A percentile compares a stretch with the other conserved stretches of the same genome.
These are phyloP conservation scores for Moringa oleifera DNA, from an alignment of 345 rosid genomes.

Conservation along the genomic window DNA sequence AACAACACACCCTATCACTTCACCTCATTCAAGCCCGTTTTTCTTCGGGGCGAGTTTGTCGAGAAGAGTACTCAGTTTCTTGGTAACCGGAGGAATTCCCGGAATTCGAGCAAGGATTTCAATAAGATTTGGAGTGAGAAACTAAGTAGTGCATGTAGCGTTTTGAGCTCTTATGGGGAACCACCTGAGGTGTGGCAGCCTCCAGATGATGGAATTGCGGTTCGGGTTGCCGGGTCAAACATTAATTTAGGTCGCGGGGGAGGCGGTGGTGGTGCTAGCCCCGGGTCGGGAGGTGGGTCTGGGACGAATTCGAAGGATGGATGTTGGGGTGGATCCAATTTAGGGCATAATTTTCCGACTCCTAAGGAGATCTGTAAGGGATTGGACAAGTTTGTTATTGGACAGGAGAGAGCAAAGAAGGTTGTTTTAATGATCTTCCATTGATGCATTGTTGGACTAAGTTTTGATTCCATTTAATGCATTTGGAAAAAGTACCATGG, in stretches of 20 bases:
- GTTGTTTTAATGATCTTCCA: conserved; percentile 26
- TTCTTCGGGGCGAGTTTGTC: conserved; percentile 47
- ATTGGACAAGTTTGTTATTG: conserved; percentile 90
- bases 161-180: conserved; percentile 58
- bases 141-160: conserved; percentile 20
- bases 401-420: conserved; percentile 97
- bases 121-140: conserved; percentile 24
- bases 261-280: conserved; percentile 26
- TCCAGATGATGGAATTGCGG: conserved; percentile 74
- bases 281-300: conserved; percentile 31
- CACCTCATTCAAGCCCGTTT: conserved; percentile 55
- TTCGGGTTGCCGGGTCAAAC: conserved; percentile 36
- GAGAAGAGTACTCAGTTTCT: conserved; percentile 39
- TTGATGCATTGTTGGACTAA: conserved; percentile 6
- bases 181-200: conserved; percentile 99
- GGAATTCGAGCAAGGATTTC: conserved; percentile 18
- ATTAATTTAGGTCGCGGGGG: conserved; percentile 40
- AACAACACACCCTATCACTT: conserved; percentile 35
- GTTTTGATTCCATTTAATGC: not conserved
- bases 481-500: not conserved
- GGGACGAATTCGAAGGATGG: conserved; percentile 62
- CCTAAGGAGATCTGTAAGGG: conserved; percentile 97
- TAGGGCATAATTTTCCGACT: conserved; percentile 84
- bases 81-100: conserved; percentile 26
- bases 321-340: conserved; percentile 88